Evolutionary conservation across 106 monocot species (phyloP), one percentile per base, ranked within the genome.

Genomic region (Dioscorea dumetorum): DNA sequence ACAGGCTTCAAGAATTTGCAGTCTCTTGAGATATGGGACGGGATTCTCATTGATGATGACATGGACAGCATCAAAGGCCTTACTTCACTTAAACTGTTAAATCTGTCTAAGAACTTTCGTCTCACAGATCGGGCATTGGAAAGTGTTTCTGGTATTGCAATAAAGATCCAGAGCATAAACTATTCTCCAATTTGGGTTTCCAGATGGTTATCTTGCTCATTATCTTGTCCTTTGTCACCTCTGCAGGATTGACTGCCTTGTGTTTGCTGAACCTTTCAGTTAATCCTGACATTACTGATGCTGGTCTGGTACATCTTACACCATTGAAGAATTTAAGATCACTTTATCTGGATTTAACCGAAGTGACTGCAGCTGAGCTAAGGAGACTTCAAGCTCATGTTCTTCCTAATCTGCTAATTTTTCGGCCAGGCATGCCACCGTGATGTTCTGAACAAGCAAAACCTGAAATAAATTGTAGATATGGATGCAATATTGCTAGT

Each of bases 31-130:
- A 24, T 90, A 20, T 99, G 93, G 64, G 99, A 93, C 33, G 99
- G 99, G 28, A 87, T 72, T 6, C 63, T 97, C 63, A 88, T 88
- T 16, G 95, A 97, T 78, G 78, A 73, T 33, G 95, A 91, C 18
- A 90, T 93, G 65, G 93, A 83, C 75, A 92, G 90, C 73, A 90
- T 99, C 24, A 85, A 85, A 71, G 90, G 83, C 50, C 87, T 99
- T 21, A 72, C 72, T 24, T 83, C 87, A n/a, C 73, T 99, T 78
- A 99, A 81, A 34, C 72, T 81, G 3, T 53, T 99, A 60, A 99
- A 99, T 79, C 75, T 99, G 24, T 99, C 99, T 50, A 90, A 99
- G 76, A 99, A 99, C 75, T 70, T 68, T 52, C 70, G 77, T 60
- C 82, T 99, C 61, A 99, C 99, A 8, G 99, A 99, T 62, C 83